Evolutionary conservation across 805 yeast genomes (phyloP), one percentile per base, ranked within the genome.

Genomic region (Kuraishia molischiana): DNA sequence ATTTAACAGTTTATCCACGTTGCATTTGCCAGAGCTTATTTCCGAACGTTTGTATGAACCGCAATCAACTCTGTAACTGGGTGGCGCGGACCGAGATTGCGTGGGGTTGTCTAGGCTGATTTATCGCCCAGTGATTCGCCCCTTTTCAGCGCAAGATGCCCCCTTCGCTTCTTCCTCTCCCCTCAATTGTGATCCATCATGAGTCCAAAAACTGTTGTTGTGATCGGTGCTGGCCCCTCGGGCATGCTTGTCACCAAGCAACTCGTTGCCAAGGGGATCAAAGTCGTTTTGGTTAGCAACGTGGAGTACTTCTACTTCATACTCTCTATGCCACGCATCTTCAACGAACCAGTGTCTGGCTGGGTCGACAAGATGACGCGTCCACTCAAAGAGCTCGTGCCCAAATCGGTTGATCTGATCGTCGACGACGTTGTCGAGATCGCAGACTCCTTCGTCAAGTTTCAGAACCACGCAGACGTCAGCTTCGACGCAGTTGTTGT

Each of bases 401-500:
- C 50, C 24, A 29, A 35, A 3, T 34, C 38, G 1, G 47, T 58
- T 3, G 50, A 50, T 11, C 6, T 56, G 4, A 33, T 56, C 5
- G 33, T 42, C 17, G 54, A 51, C 33, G 42, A 41, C 24, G 54
- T 43, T 3, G 40, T 31, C 3, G 15, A 35, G 18, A 49, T 58
- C 33, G 49, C 41, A 31, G 47, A 40, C 2, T 15, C 34, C 5
- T 19, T 34, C 10, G 51, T 55, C 5, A 15, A 19, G 4, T 41
- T 53, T 10, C 32, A 36, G 13, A 20, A 40, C 3, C 32, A 32
- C n/a, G 45, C 41, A 1, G 34, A 40, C 3, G 3, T 46, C 3
- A 24, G 39, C 6, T 56, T 44, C 35, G 60, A 54, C 32, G 42
- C 43, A 1, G 37, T 58, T 30, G 47, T 59, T 11, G 24, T 58